A percentile compares a stretch with the other conserved stretches of the same genome.
Evolutionary conservation across 208 protist genomes (phyloP).

Genomic region (Endotrypanum monterogeii): DNA sequence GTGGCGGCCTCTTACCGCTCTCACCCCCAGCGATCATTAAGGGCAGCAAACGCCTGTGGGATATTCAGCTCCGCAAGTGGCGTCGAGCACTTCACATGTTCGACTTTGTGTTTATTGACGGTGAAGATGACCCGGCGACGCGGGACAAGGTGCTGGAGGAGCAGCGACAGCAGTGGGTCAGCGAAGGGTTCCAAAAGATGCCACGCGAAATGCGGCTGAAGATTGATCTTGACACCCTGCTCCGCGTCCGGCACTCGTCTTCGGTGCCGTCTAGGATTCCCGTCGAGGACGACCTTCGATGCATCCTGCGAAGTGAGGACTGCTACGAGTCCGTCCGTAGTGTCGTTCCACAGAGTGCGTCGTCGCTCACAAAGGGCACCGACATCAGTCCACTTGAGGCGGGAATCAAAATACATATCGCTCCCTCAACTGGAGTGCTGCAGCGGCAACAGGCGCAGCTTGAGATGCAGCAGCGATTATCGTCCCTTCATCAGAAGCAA

Average conservation of each 20-base stretch:
- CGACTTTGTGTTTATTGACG: constrained; percentile 87
- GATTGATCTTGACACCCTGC: constrained; percentile 46
- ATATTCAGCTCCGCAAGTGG: constrained; percentile 86
- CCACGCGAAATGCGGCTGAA: constrained; percentile 43
- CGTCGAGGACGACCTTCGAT: constrained; percentile 67
- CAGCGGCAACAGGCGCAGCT: constrained; percentile 47
- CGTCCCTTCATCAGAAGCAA: constrained; percentile 22
- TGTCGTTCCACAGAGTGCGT: constrained; percentile 73
- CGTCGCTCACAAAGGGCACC: constrained; percentile 80
- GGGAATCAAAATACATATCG: constrained; percentile 89
- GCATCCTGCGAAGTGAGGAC: constrained; percentile 62
- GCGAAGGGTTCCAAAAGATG: constrained; percentile 37
- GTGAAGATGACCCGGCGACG: constrained; percentile 50
- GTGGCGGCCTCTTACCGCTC: constrained; percentile 75
- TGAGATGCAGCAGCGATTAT: constrained; percentile 27
- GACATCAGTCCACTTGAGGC: constrained; percentile 80
- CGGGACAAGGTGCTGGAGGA: constrained; percentile 48
- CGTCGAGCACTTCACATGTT: constrained; percentile 89
- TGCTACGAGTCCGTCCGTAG: constrained; percentile 75
- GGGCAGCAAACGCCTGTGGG: constrained; percentile 84
- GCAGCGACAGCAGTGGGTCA: constrained; percentile 83
- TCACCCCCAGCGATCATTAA: constrained; percentile 52
- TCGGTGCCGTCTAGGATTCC: constrained; percentile 65
- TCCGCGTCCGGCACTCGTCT: constrained; percentile 32
- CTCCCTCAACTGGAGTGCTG: constrained; percentile 64